Percentiles rank a stretch among this genome's conserved stretches.
Conservation (phyloP, 2,329 filamentous ascomycete species). For the Epicoccum sorghinum region DNA sequence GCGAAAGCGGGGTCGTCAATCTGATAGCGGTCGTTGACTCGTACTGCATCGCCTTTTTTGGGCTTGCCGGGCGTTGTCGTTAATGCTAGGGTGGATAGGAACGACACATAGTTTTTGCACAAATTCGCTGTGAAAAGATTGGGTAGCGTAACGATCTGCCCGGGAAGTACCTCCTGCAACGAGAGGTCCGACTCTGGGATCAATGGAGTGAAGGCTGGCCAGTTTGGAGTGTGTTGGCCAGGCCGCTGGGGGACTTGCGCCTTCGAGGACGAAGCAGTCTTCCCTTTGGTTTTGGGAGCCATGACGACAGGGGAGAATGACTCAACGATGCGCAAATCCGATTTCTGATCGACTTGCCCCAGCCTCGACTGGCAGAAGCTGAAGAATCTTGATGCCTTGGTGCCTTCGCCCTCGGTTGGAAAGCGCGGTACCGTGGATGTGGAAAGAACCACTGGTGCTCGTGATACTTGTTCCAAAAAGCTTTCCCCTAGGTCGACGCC, state of each 20-base stretch:
- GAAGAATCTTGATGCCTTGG: not conserved
- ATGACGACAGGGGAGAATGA: constrained; percentile 18
- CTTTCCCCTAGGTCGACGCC: too few species aligned
- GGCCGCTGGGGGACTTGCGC: constrained; percentile 1
- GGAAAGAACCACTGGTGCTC: too few species aligned
- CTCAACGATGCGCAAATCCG: not conserved
- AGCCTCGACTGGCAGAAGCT: not conserved
- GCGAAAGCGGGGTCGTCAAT: constrained; percentile 78
- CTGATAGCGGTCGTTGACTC: constrained; percentile 90
- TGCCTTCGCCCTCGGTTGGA: not conserved
- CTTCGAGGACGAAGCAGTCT: constrained; percentile 17
- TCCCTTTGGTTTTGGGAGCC: constrained; percentile 42
- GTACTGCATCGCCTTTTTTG: constrained; percentile 78
- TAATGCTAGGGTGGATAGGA: constrained; percentile 72
- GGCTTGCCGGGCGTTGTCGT: constrained; percentile 79
- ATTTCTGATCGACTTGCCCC: not conserved
- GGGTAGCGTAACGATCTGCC: constrained; percentile 75
- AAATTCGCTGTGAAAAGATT: constrained; percentile 77
- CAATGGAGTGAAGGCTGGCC: constrained; percentile 74
- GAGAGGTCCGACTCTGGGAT: constrained; percentile 69
- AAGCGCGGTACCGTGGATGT: too few species aligned
- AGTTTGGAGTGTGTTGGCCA: constrained; percentile 57
- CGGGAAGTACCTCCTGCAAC: constrained; percentile 62
- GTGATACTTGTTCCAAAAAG: too few species aligned
- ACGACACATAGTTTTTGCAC: constrained; percentile 77